Base-by-base conservation (phyloP, 2,329 filamentous ascomycete genomes). In the Ophiostoma quercus region DNA sequence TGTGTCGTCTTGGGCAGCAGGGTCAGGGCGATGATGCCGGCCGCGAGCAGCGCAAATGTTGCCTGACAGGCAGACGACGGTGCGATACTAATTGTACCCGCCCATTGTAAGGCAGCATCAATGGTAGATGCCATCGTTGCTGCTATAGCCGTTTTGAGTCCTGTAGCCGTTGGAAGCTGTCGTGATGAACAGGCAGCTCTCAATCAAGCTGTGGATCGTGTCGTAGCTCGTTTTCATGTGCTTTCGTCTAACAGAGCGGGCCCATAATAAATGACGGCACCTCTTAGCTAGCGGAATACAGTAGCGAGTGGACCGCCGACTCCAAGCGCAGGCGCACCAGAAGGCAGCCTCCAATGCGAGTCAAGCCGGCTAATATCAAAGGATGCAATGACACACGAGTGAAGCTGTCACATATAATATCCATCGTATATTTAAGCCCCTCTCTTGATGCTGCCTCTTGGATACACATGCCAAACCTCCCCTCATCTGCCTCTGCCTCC, bases 1-100 rank as follows among this genome's bases (percentile, higher is more conserved):
- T 80, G 80, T n/a, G 81, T 76, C n/a, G 81, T 77, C 39, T 75
- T 73, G 9, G 85, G 84, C 32, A 84, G 76, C 8, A 77, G 74
- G 1, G 83, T 80, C 47, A 85, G 77, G 12, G 76, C 76, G 8
- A 84, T 71, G 39, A 86, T 78, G 67, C 75, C 73, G 12, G 76
- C 77, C 6, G 81, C 77, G 2, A 81, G 77, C 66, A 83, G 73
- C 51, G 82, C 75, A 75, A 85, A 86, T 75, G 82, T 82, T 32
- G 78, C 74, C 74, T 84, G 84, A 72, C 82, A 84, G 72, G 75
- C 76, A 69, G 74, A 71, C 4, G 78, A 75, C 0, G 78, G 78
- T 5, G 7, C 41, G 25, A 65, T 65, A 6, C 5, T 8, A 8
- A 39, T 22, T 11, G 62, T 22, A 16, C 11, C 62, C 16, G 62